Base-by-base conservation (phyloP, 192 early-diverging fungal species). In the Podila epigama region DNA sequence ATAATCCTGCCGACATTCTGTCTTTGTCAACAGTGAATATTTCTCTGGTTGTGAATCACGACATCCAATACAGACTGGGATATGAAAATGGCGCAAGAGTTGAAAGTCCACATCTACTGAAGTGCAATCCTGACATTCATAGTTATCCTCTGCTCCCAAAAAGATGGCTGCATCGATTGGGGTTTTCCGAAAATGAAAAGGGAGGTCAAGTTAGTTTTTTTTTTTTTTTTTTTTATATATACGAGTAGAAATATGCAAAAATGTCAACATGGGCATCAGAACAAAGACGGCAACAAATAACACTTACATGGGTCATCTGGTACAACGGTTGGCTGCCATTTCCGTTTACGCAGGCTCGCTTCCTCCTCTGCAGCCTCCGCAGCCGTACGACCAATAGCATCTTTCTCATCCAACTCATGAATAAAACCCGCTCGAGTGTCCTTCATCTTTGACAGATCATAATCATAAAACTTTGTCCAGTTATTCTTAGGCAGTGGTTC, bases 11-110 rank as follows among this genome's bases (percentile, higher is more conserved):
- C 75, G 65, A 54, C 60, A 58, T 75, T 99, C 98, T 10, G 98
- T 98, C 77, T 99, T 99, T 34, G 96, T 99, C 41, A 98, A 79
- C 40, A 99, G 85, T 58, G 91, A 91, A 70, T 97, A 99, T 62
- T 93, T 94, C 35, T 99, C 97, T 0, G 93, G 88, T 13, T 85
- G 79, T 3, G 75, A 63, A 20, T 93, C 88, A 59, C 88, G 91
- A 68, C 98, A 99, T 32, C 60, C 58, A 25, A 83, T 62, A 73
- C 98, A 99, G 20, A 98, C 90, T 44, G 59, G 56, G 15, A 94
- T 77, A n/a, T 81, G 73, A 75, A 95, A 98, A 65, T 94, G 79
- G 39, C 88, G 84, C 18, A 87, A 51, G 56, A 92, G 92, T 4
- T 88, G 82, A 34, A 86, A 71, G 80, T 97, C 96, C 12, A 99